phyloP scores from a whole-genome alignment of 345 rosid species.

The Chamaenerion angustifolium region DNA sequence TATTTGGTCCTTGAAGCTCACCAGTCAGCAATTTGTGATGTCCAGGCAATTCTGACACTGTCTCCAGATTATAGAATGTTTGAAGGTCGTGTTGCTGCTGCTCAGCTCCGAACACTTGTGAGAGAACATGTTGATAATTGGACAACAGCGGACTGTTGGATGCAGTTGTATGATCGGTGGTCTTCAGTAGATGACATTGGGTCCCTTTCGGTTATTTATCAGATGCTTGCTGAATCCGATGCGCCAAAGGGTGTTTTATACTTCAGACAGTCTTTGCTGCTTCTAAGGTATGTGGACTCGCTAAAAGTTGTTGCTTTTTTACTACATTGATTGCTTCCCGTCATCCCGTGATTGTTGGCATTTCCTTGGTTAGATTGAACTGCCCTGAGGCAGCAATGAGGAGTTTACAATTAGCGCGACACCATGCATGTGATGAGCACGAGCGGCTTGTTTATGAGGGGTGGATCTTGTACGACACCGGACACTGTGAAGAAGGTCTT shows the following conservation, averaged over 20 bases:
- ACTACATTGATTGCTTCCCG: neutral
- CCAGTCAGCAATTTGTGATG: constrained; percentile 57
- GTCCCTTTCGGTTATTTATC: constrained; percentile 73
- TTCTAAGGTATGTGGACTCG: constrained; percentile 42
- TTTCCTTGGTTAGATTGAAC: constrained; percentile 79
- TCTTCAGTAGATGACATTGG: constrained; percentile 91
- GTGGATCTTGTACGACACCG: constrained; percentile 85
- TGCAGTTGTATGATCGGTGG: constrained; percentile 81
- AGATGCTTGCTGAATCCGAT: constrained; percentile 59
- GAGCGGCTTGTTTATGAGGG: constrained; percentile 87
- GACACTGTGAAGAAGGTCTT: constrained; percentile 70
- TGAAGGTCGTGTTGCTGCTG: constrained; percentile 39
- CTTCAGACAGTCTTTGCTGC: constrained; percentile 88
- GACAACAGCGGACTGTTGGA: constrained; percentile 77
- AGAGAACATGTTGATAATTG: constrained; percentile 23
- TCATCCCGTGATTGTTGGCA: no score
- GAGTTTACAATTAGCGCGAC: constrained; percentile 63
- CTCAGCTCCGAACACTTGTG: constrained; percentile 46
- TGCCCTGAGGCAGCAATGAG: constrained; percentile 89
- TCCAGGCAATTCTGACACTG: constrained; percentile 52
- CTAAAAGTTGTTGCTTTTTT: no score
- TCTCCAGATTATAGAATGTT: constrained; percentile 59
- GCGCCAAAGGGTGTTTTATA: constrained; percentile 59
- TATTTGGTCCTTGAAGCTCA: constrained; percentile 58
- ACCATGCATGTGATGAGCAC: constrained; percentile 41